Percentiles rank a stretch among this genome's conserved stretches.
phyloP scores from a whole-genome alignment of 2,329 filamentous ascomycete species.

The Dactylellina sp. region DNA sequence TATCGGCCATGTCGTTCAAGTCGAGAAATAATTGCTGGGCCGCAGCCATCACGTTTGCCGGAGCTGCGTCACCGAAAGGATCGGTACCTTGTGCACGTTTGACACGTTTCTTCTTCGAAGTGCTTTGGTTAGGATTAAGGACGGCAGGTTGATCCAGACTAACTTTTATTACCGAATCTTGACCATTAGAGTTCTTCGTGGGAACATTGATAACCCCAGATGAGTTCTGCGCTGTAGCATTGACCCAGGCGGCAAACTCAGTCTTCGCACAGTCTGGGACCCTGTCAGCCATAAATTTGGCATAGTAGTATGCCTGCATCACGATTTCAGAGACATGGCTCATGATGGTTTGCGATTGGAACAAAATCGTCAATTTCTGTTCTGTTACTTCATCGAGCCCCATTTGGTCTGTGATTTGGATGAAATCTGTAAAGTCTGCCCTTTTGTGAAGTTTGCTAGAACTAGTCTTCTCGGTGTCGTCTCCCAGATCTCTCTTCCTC shows the following conservation, averaged over 20 bases:
- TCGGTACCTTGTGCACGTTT: conserved; percentile 30
- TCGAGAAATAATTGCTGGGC: conserved; percentile 39
- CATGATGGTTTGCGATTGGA: conserved; percentile 46
- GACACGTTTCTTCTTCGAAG: conserved; percentile 1
- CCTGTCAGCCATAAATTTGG: conserved; percentile 47
- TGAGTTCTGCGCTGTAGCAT: conserved; percentile 35
- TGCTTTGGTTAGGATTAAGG: conserved; percentile 1
- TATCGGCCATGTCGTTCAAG: conserved; percentile 18
- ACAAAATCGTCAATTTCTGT: conserved; percentile 39
- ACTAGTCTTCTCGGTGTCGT: conserved; percentile 1
- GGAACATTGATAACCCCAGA: conserved; percentile 47
- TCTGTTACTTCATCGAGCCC: conserved; percentile 44
- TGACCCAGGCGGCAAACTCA: conserved; percentile 47
- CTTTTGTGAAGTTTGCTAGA: conserved; percentile 30
- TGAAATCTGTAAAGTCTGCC: conserved; percentile 27
- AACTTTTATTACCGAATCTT: conserved; percentile 36
- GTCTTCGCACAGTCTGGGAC: conserved; percentile 51
- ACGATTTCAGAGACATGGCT: conserved; percentile 49
- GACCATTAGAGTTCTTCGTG: conserved; percentile 18
- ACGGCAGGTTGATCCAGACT: conserved; percentile 29
- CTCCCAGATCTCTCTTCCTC: conserved; percentile 35
- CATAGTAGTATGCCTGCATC: conserved; percentile 34
- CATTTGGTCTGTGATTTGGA: conserved; percentile 41
- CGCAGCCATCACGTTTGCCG: conserved; percentile 24
- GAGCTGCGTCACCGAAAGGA: conserved; percentile 32